Conservation (phyloP, 179 eudicot species). For the Vitellaria paradoxa region DNA sequence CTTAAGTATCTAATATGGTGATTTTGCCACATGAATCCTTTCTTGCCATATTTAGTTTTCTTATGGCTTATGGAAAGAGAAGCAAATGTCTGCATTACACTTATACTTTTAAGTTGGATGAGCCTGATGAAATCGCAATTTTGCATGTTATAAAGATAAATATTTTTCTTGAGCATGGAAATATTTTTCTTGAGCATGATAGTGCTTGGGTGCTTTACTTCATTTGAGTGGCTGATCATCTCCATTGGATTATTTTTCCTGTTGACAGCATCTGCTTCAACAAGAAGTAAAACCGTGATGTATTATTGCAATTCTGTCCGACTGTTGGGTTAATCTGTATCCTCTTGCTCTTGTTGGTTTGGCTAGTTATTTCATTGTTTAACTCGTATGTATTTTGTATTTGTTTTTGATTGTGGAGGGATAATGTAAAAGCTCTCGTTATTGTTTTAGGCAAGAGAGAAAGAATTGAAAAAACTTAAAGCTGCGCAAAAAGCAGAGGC, state of each 20-base stretch:
- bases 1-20: neutral
- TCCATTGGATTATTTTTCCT: neutral
- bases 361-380: neutral
- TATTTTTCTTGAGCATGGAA: neutral
- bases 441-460: conserved; percentile 60
- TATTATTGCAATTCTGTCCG: too few species aligned
- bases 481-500: conserved; percentile 79
- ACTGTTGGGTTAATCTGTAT: neutral
- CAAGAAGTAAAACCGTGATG: neutral
- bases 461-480: conserved; percentile 77
- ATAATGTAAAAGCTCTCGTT: neutral
- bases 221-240: neutral
- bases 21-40: neutral
- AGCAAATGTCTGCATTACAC: neutral
- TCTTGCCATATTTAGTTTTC: neutral
- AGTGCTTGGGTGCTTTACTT: neutral
- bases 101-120: neutral
- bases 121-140: neutral
- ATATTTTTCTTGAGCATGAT: neutral
- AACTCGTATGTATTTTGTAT: neutral
- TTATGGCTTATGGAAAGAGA: neutral
- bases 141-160: neutral
- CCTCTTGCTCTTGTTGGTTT: neutral
- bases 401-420: neutral
- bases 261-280: too few species aligned